phyloP scores from a whole-genome alignment of 106 monocot genomes.

The Iris macrosiphon region DNA sequence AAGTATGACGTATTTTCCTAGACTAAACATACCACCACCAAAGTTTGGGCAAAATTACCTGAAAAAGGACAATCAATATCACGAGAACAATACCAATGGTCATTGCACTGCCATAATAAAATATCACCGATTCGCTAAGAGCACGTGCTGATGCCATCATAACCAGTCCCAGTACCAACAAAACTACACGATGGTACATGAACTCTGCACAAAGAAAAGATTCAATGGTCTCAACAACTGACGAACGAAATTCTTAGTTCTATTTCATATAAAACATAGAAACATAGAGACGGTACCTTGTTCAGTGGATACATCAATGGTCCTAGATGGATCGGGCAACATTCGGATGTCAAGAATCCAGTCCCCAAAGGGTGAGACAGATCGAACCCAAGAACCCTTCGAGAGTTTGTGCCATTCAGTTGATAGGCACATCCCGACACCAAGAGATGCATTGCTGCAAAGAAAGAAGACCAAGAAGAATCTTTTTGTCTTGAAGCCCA shows the following conservation, averaged over 20 bases:
- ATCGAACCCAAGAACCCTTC: constrained; percentile 46
- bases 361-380: constrained; percentile 54
- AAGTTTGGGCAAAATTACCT: constrained; percentile 33
- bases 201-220: constrained; percentile 48
- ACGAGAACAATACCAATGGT: constrained; percentile 73
- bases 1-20: too few relatives aligned
- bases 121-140: constrained; percentile 70
- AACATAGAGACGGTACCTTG: constrained; percentile 37
- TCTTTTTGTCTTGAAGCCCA: too few relatives aligned
- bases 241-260: background rate
- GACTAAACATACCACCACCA: background rate
- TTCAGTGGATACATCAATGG: constrained; percentile 56
- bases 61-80: constrained; percentile 76
- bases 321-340: constrained; percentile 33
- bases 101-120: constrained; percentile 94
- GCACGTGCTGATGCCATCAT: constrained; percentile 56
- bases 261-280: background rate
- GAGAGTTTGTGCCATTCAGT: constrained; percentile 61
- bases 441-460: constrained; percentile 56
- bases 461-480: background rate
- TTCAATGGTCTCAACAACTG: background rate
- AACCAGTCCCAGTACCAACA: constrained; percentile 56
- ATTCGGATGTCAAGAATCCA: constrained; percentile 60
- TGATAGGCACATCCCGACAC: constrained; percentile 57
- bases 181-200: constrained; percentile 46